Percentiles rank a stretch among this genome's conserved stretches.
Conservation (phyloP, 1,284 basidiomycete genomes). For the Chalciporus piperatoides region DNA sequence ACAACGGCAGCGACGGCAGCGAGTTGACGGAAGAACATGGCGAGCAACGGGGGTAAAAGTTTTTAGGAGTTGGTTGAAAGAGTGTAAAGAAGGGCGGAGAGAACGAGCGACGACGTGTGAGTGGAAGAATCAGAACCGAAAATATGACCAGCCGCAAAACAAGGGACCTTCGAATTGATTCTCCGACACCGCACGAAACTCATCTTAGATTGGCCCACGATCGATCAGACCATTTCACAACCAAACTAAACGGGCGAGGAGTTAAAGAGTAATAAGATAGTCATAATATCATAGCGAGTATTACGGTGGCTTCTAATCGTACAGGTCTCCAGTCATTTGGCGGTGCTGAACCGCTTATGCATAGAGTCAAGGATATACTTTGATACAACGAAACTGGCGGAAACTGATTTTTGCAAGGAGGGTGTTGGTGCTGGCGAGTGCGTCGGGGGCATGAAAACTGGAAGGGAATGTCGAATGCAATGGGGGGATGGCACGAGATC, state of each 20-base stretch:
- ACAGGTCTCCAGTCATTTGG: not conserved
- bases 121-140: conserved; percentile 6
- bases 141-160: not conserved
- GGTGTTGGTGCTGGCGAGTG: too few species aligned
- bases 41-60: not conserved
- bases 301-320: conserved; percentile 1
- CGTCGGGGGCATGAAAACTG: too few species aligned
- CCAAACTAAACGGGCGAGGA: too few species aligned
- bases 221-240: not conserved
- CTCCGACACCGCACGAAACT: conserved; percentile 1
- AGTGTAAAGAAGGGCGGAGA: conserved; percentile 11
- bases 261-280: not conserved
- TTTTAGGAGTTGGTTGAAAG: not conserved
- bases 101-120: conserved; percentile 25
- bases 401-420: too few species aligned
- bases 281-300: not conserved
- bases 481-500: too few species aligned
- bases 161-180: conserved; percentile 1
- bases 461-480: too few species aligned
- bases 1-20: conserved; percentile 36
- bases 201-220: not conserved
- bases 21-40: conserved; percentile 39
- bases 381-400: not conserved
- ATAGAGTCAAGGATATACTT: not conserved
- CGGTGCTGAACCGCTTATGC: too few species aligned